A percentile compares a stretch with the other conserved stretches of the same genome.
phyloP scores from a whole-genome alignment of 169 alveolate genomes.

The Plasmodium gaboni region DNA sequence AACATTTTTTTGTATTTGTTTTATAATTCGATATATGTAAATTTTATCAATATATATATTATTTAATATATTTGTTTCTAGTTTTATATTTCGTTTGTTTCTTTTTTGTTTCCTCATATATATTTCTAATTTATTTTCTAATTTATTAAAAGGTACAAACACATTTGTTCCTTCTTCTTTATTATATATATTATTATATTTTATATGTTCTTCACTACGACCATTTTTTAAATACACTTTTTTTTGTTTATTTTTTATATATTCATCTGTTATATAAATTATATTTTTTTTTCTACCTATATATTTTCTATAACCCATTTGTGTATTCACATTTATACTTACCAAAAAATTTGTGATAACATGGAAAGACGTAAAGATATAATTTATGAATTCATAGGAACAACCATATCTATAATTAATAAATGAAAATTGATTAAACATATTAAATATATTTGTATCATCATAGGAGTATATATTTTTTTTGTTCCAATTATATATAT shows the following conservation, averaged over 20 bases:
- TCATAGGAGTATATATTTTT: slow-evolving; percentile 26
- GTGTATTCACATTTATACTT: slow-evolving; percentile 7
- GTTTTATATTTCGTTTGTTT: background rate
- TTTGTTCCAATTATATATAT: background rate
- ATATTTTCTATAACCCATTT: slow-evolving; percentile 20
- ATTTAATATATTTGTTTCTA: background rate
- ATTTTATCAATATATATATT: slow-evolving; percentile 15
- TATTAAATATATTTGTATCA: slow-evolving; percentile 24
- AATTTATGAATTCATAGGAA: slow-evolving; percentile 56
- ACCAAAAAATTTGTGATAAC: slow-evolving; percentile 28
- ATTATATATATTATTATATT: no score
- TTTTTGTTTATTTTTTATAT: background rate
- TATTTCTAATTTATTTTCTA: background rate
- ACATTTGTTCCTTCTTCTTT: no score
- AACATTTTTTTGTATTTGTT: slow-evolving; percentile 45
- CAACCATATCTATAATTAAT: slow-evolving; percentile 67
- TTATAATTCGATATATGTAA: slow-evolving; percentile 50
- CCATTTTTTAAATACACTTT: background rate
- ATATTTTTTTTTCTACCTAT: slow-evolving; percentile 16
- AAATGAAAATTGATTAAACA: slow-evolving; percentile 34
- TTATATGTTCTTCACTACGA: no score
- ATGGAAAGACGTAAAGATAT: slow-evolving; percentile 61
- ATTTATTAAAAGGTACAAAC: background rate
- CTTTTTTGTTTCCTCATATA: slow-evolving; percentile 5
- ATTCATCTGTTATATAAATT: no score